Evolutionary conservation across 352 stramenopile genomes (phyloP), one percentile per base, ranked within the genome.

Genomic region (Pythium insidiosum): DNA sequence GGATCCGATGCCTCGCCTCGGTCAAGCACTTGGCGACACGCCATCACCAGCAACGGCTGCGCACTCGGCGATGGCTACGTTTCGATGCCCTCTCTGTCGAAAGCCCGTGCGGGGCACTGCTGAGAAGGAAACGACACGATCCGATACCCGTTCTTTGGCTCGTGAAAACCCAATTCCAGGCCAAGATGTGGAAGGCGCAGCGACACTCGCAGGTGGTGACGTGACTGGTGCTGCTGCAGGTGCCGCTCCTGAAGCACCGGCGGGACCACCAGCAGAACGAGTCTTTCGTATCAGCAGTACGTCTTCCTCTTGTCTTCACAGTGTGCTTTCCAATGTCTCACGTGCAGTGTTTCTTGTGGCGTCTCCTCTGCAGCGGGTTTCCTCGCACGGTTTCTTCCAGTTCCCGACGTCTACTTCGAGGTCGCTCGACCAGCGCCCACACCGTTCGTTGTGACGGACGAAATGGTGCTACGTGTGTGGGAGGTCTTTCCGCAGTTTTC

Each of bases 401-500:
- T 89, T 36, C 76, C 76, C 1, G 80, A 77, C 34, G 63, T 89
- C 20, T 83, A 73, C 19, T 86, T 89, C 20, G 76, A 89, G 43
- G 85, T 89, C 24, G 69, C 85, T 16, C 71, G 76, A 5, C 73
- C 82, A 31, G 70, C 56, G 3, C 15, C 50, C 16, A 21, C 45
- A 26, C 67, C 65, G 13, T 70, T 82, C 6, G 61, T 59, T n/a
- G 73, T 84, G 48, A 86, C 62, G 0, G 67, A 73, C 0, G 73
- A 82, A 45, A 89, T 86, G 71, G 20, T 85, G 11, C 73, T 84
- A 36, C 76, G 78, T 25, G 77, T 89, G 11, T 80, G 64, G 50
- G 73, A 89, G 20, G 62, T 89, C 11, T 89, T 89, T 25, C 76
- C 76, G 2, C 76, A 89, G 39, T 84, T 79, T 49, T 70, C 66